Percentiles rank a stretch among this genome's conserved stretches.
phyloP scores from a whole-genome alignment of 2,329 filamentous ascomycete species.

The Sclerotinia borealis region DNA sequence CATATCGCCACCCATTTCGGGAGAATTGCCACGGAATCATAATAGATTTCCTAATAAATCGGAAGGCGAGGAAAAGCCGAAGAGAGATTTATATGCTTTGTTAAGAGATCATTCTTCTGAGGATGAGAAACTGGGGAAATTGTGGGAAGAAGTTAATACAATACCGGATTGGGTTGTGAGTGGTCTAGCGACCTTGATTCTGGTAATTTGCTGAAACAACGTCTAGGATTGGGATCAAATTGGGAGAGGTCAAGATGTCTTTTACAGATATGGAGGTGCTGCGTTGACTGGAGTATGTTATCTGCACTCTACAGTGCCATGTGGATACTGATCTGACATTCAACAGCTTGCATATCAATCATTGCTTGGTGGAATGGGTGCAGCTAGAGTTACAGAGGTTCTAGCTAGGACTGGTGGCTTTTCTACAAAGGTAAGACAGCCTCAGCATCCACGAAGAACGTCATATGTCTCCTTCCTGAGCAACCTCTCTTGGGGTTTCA shows the following conservation, averaged over 20 bases:
- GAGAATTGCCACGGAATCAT: slow-evolving; percentile 23
- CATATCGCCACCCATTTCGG: slow-evolving; percentile 44
- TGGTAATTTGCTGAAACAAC: background rate
- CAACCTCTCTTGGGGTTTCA: background rate
- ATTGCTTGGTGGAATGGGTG: slow-evolving; percentile 64
- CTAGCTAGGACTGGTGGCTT: slow-evolving; percentile 71
- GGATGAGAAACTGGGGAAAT: slow-evolving; percentile 46
- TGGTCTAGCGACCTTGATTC: background rate
- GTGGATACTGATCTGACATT: slow-evolving; percentile 1
- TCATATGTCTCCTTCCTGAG: too few relatives aligned
- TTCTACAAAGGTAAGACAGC: slow-evolving; percentile 41
- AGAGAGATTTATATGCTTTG: slow-evolving; percentile 56
- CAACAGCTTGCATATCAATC: slow-evolving; percentile 47
- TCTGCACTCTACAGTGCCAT: background rate
- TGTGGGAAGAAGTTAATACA: slow-evolving; percentile 63
- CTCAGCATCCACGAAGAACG: background rate
- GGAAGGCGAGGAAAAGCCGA: slow-evolving; percentile 22
- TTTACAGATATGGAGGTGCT: slow-evolving; percentile 68
- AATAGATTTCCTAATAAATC: slow-evolving; percentile 36
- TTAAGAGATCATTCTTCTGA: slow-evolving; percentile 51
- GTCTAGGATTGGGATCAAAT: slow-evolving; percentile 65
- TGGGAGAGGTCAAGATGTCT: slow-evolving; percentile 65
- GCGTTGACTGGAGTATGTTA: slow-evolving; percentile 49
- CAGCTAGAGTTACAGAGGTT: slow-evolving; percentile 67
- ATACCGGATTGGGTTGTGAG: slow-evolving; percentile 61